Evolutionary conservation across 495 filamentous ascomycete species (phyloP).

Genomic region (Xylaria flabelliformis): DNA sequence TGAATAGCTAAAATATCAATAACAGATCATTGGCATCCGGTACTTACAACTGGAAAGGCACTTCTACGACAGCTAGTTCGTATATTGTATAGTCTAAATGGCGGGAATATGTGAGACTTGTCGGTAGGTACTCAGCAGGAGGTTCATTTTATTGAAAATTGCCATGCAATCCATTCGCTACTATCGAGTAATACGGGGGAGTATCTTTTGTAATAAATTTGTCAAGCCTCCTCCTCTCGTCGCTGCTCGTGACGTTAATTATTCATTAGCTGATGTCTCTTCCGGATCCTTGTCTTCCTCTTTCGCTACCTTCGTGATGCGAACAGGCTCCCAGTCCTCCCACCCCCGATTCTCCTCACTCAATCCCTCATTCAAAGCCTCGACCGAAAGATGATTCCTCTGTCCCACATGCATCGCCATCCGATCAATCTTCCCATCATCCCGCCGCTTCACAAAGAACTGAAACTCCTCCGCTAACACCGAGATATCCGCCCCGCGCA

Average conservation of each 20-base stretch:
- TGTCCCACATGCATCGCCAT: not conserved
- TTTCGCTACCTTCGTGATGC: not conserved
- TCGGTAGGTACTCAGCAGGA: too few relatives aligned
- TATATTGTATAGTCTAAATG: too few relatives aligned
- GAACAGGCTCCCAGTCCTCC: not conserved
- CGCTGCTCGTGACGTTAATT: not conserved
- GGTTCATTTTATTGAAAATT: too few relatives aligned
- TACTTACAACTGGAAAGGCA: too few relatives aligned
- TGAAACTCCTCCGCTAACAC: constrained; percentile 2
- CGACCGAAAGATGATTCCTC: not conserved
- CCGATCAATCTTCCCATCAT: constrained; percentile 2
- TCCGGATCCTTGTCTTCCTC: not conserved
- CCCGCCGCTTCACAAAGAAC: not conserved
- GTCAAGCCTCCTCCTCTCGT: too few relatives aligned
- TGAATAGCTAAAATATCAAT: too few relatives aligned
- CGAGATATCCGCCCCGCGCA: not conserved
- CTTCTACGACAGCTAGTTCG: too few relatives aligned
- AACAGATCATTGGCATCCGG: too few relatives aligned
- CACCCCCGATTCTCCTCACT: not conserved
- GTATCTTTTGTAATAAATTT: too few relatives aligned
- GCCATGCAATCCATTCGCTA: too few relatives aligned
- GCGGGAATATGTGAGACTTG: too few relatives aligned
- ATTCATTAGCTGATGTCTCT: not conserved
- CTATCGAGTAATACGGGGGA: too few relatives aligned
- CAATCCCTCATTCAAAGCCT: constrained; percentile 4